Percentiles rank a stretch among this genome's conserved stretches.
phyloP scores from a whole-genome alignment of 225 moss, liverwort and hornwort species.

The Polytrichum commune region DNA sequence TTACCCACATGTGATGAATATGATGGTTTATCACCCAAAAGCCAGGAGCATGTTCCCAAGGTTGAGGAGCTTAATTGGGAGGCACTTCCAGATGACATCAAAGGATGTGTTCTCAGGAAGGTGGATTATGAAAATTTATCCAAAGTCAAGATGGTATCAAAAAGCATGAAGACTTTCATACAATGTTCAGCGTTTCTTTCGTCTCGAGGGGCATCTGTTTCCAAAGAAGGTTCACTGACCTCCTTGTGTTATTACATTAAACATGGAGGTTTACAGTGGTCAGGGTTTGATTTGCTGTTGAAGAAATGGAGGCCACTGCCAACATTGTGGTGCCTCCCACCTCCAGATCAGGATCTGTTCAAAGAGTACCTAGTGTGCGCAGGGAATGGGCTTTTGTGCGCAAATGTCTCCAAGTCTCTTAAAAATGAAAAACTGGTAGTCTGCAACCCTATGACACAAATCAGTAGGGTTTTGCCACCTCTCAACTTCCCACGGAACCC shows the following conservation, averaged over 20 bases:
- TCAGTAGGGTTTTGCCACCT: conserved; percentile 4
- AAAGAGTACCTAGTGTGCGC: conserved; percentile 9
- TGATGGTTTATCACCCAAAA: no score
- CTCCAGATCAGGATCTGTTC: background rate
- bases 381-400: conserved; percentile 11
- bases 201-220: background rate
- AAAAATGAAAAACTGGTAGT: conserved; percentile 1
- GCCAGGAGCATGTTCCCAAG: no score
- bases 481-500: conserved; percentile 9
- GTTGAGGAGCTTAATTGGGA: no score
- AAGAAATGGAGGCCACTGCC: conserved; percentile 16
- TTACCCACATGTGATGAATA: no score
- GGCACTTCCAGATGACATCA: no score
- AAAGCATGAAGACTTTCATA: background rate
- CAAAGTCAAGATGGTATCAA: background rate
- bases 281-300: background rate
- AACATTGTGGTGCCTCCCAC: conserved; percentile 1
- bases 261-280: conserved; percentile 8
- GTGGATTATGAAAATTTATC: background rate
- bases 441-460: conserved; percentile 12
- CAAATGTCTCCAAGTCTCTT: conserved; percentile 5
- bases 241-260: conserved; percentile 5
- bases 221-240: background rate
- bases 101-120: no score
- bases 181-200: background rate